Evolutionary conservation across 495 filamentous ascomycete species (phyloP).

Genomic region (Podospora pseudocomata): DNA sequence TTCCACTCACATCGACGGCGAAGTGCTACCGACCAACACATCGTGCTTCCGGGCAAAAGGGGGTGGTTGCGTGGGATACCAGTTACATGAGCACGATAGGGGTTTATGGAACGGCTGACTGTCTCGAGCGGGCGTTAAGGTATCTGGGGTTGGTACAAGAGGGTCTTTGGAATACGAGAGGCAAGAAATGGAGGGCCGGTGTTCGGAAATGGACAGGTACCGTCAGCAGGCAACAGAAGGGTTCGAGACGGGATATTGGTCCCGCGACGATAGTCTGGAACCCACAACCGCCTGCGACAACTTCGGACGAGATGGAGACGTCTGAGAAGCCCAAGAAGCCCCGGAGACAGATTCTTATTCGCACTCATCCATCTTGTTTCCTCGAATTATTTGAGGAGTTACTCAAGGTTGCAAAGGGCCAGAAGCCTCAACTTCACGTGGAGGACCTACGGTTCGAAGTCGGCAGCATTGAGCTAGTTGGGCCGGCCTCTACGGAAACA

Average conservation of each 20-base stretch:
- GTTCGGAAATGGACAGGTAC: slow-evolving; percentile 65
- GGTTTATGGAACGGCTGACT: slow-evolving; percentile 62
- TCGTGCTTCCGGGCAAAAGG: slow-evolving; percentile 59
- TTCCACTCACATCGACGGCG: slow-evolving; percentile 78
- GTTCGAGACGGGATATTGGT: slow-evolving; percentile 59
- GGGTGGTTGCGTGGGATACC: slow-evolving; percentile 82
- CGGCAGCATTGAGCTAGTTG: slow-evolving; percentile 85
- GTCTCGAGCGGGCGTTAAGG: slow-evolving; percentile 61
- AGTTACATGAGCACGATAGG: slow-evolving; percentile 90
- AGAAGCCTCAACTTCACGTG: slow-evolving; percentile 68
- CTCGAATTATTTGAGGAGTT: slow-evolving; percentile 76
- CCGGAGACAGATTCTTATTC: slow-evolving; percentile 63
- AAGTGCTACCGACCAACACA: slow-evolving; percentile 89
- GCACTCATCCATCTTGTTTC: slow-evolving; percentile 88
- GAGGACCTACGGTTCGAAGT: slow-evolving; percentile 93
- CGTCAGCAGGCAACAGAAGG: slow-evolving; percentile 57
- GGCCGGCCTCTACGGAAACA: slow-evolving; percentile 79
- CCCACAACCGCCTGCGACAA: slow-evolving; percentile 21
- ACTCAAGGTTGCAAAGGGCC: slow-evolving; percentile 62
- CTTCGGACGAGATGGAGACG: slow-evolving; percentile 8
- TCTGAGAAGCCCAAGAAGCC: slow-evolving; percentile 33
- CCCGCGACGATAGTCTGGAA: slow-evolving; percentile 74
- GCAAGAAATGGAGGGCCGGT: slow-evolving; percentile 71
- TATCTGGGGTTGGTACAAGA: slow-evolving; percentile 58
- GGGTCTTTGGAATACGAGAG: slow-evolving; percentile 57